phyloP scores from a whole-genome alignment of 73 alveolate species.

The Tetrahymena thermophila region DNA sequence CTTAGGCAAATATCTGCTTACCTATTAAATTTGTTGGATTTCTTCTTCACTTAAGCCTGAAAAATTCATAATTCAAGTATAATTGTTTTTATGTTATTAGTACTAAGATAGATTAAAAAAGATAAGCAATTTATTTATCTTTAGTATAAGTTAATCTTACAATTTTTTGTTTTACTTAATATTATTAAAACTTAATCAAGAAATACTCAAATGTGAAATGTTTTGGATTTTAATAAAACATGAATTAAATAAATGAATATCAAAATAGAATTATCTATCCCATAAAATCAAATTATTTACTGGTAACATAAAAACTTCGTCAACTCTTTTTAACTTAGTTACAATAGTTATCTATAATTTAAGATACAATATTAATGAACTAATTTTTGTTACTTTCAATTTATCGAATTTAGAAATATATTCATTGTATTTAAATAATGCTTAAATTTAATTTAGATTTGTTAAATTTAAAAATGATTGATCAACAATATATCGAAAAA shows the following conservation, averaged over 20 bases:
- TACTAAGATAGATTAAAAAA: background rate
- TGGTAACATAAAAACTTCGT: background rate
- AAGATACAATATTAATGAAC: background rate
- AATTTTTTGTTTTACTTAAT: background rate
- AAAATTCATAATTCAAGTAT: background rate
- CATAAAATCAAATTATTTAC: background rate
- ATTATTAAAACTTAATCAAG: background rate
- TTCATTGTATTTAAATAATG: too few relatives aligned
- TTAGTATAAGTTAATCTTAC: background rate
- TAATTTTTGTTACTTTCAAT: too few relatives aligned
- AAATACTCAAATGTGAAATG: too few relatives aligned
- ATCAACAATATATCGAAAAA: too few relatives aligned
- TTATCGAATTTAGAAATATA: background rate
- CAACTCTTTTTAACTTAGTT: background rate
- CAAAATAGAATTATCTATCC: background rate
- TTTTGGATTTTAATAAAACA: background rate
- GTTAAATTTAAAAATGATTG: too few relatives aligned
- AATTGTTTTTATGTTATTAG: background rate
- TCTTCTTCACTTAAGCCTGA: background rate
- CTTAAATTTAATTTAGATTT: too few relatives aligned
- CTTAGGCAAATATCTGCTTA: background rate
- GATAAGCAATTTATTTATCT: background rate
- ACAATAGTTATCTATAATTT: background rate
- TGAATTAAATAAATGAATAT: background rate
- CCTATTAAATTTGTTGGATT: background rate